phyloP scores from a whole-genome alignment of 2,329 filamentous ascomycete genomes.

The Sclerotiophoma versabilis region DNA sequence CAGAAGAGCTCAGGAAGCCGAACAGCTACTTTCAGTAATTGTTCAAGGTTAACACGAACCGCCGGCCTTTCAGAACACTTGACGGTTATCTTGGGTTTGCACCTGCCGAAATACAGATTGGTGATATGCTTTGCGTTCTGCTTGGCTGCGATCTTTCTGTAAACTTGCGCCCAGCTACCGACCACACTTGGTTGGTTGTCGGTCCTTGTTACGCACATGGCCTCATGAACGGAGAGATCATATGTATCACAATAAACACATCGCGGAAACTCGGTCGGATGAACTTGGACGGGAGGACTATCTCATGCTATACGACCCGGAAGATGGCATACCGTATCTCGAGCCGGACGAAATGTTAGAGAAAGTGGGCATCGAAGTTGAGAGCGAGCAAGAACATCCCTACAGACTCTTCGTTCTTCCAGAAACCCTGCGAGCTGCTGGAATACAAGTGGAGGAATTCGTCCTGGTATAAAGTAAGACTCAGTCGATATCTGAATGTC shows the following conservation, averaged over 20 bases:
- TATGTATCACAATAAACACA: not conserved
- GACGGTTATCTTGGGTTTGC: not conserved
- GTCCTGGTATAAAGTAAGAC: not conserved
- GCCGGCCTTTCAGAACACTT: not conserved
- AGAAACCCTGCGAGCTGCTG: not conserved
- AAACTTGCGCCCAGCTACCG: not conserved
- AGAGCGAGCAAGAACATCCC: not conserved
- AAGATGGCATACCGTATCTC: not conserved
- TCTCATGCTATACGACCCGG: not conserved
- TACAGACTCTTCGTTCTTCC: not conserved
- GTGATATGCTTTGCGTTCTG: not conserved
- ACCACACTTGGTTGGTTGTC: not conserved
- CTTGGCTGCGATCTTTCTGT: not conserved
- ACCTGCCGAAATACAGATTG: not conserved
- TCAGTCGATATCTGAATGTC: too few relatives aligned
- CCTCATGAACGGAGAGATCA: not conserved
- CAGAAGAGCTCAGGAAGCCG: too few relatives aligned
- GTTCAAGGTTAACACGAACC: not conserved
- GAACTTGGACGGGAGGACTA: not conserved
- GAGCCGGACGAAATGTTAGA: not conserved
- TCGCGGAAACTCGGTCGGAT: not conserved
- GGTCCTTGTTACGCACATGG: not conserved
- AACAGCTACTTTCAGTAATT: not conserved
- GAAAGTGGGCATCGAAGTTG: not conserved
- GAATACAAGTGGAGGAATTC: not conserved